Conservation (phyloP, 306 rosid genomes). For the Datisca glomerata region DNA sequence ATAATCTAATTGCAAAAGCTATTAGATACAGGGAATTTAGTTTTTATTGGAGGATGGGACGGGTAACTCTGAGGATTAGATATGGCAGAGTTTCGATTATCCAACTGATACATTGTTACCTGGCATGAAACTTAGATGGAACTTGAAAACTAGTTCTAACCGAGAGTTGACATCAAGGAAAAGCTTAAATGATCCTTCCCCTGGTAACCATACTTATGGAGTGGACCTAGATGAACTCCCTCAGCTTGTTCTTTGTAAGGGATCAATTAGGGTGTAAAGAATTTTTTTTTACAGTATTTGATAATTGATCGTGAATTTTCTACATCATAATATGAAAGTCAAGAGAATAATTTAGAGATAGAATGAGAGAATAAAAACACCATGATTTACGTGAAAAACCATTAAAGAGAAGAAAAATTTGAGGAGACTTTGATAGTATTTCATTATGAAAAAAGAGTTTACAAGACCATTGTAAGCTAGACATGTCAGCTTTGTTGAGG, state of each 20-base stretch:
- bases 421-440: no score
- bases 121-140: constrained; percentile 36
- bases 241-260: constrained; percentile 25
- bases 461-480: no score
- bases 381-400: no score
- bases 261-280: constrained; percentile 16
- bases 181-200: constrained; percentile 20
- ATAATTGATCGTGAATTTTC: no score
- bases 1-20: constrained; percentile 17
- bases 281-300: no score
- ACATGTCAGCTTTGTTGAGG: no score
- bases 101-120: constrained; percentile 37
- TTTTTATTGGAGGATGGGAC: constrained; percentile 13
- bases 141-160: constrained; percentile 31
- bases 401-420: no score
- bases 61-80: constrained; percentile 9
- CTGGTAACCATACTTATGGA: constrained; percentile 24
- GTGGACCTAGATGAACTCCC: constrained; percentile 32
- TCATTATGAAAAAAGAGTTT: no score
- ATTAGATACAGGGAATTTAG: constrained; percentile 34
- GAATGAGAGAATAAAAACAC: no score
- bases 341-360: no score
- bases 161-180: constrained; percentile 29
- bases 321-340: no score
- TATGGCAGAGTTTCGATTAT: constrained; percentile 51